Conservation (phyloP, 2,329 filamentous ascomycete species). For the Colletotrichum camelliae region DNA sequence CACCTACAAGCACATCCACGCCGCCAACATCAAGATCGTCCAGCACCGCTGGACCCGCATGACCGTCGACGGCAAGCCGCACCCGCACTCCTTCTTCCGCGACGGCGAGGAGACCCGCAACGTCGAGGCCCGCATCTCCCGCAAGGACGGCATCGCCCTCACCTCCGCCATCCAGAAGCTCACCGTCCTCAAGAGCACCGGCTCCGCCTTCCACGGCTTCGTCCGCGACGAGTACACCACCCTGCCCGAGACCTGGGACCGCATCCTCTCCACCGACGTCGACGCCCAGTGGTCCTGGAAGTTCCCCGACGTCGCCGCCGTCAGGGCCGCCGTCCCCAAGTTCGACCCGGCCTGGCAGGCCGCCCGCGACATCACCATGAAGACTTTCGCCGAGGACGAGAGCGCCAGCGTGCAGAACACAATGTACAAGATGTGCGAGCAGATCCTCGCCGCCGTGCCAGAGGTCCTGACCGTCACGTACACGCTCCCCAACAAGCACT, state of each 20-base stretch:
- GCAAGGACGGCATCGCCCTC: constrained; percentile 74
- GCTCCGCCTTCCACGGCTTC: constrained; percentile 95
- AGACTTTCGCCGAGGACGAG: constrained; percentile 87
- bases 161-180: constrained; percentile 81
- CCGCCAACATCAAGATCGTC: constrained; percentile 79
- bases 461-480: constrained; percentile 79
- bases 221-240: constrained; percentile 93
- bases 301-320: constrained; percentile 70
- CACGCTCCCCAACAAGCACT: constrained; percentile 95
- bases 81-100: constrained; percentile 93
- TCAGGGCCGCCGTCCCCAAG: constrained; percentile 64
- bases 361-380: constrained; percentile 86
- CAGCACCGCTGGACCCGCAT: constrained; percentile 94
- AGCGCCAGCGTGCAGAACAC: constrained; percentile 95
- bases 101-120: constrained; percentile 89
- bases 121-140: constrained; percentile 74
- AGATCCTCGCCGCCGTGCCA: constrained; percentile 79
- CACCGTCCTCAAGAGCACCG: constrained; percentile 93
- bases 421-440: constrained; percentile 98
- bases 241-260: constrained; percentile 89
- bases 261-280: constrained; percentile 93
- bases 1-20: constrained; percentile 86
- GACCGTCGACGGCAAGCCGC: constrained; percentile 83
- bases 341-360: constrained; percentile 83
- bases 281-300: constrained; percentile 89